Base-by-base conservation (phyloP, 2,329 filamentous ascomycete genomes). In the Aspergillus sp. region DNA sequence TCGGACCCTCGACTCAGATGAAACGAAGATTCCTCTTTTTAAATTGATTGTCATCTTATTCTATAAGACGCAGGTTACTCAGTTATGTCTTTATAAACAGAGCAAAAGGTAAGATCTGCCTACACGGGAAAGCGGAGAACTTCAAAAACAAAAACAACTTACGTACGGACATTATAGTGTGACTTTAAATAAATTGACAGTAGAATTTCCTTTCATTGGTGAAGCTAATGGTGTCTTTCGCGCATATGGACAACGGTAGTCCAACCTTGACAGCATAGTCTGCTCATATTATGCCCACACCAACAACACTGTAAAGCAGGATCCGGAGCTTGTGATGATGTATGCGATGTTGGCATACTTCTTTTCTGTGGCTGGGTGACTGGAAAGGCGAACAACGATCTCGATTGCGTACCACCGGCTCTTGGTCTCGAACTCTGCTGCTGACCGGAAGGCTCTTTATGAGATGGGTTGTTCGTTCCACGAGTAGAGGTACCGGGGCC, bases 241-340 rank as follows among this genome's bases (percentile, higher is more conserved):
- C 79, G 79, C 54, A 88, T 67, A 48, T 83, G 79, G 4, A 88
- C 77, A 36, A 83, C 73, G 1, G 84, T 80, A 8, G 81, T 79
- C 66, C 84, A 84, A 6, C 83, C 84, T 8, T 82, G 76, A 60
- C 85, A 88, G 65, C 85, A 88, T 45, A 67, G 69, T 10, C 76
- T 83, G 51, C 73, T 82, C 83, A 88, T 87, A 39, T 77, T 76
- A 66, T 88, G 85, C 35, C 72, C 71, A 60, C 85, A 88, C 85
- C 85, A 88, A 7, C 83, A 83, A 59, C 84, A 88, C 51, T 77
- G 79, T 27, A 85, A 78, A 57, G 75, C 78, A 50, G 81, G 82
- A 46, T 51, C 52, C 7, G 53, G 43, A 26, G 43, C 37, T n/a
- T 38, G 36, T 13, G 48, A 45, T 7, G 43, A 43, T 28, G 50